Percentiles rank a stretch among this genome's conserved stretches.
Evolutionary conservation across 208 protist species (phyloP).

Genomic region (Phytomonas francai): DNA sequence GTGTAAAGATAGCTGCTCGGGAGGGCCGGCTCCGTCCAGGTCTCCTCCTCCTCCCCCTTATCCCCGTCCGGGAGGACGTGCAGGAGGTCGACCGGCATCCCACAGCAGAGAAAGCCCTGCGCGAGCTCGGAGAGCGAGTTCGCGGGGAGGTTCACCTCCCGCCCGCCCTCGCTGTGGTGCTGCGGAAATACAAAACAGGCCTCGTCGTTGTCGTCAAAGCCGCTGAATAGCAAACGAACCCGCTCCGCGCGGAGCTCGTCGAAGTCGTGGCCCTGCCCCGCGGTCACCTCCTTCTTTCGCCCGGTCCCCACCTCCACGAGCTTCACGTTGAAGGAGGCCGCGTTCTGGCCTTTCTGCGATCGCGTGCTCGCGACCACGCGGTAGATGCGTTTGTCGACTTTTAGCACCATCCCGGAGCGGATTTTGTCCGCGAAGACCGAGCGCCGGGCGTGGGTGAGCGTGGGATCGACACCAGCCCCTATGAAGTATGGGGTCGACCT

Average conservation of each 20-base stretch:
- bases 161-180: constrained; percentile 66
- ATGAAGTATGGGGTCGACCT: background rate
- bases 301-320: constrained; percentile 69
- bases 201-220: constrained; percentile 86
- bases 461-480: background rate
- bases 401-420: constrained; percentile 76
- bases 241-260: constrained; percentile 69
- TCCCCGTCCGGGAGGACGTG: constrained; percentile 75
- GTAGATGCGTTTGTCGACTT: constrained; percentile 70
- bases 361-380: constrained; percentile 75
- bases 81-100: constrained; percentile 82
- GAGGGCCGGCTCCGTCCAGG: constrained; percentile 79
- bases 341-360: constrained; percentile 88
- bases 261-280: constrained; percentile 81
- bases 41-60: constrained; percentile 50
- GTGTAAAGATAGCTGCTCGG: constrained; percentile 82
- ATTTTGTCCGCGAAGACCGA: constrained; percentile 81
- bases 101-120: constrained; percentile 77
- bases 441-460: constrained; percentile 27
- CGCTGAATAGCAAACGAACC: constrained; percentile 79
- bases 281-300: constrained; percentile 79
- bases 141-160: constrained; percentile 73
- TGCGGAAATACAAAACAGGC: constrained; percentile 86
- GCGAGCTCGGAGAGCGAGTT: constrained; percentile 66
- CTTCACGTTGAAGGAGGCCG: constrained; percentile 84